phyloP scores from a whole-genome alignment of 768 basidiomycete species.

The Daedaleopsis nitida region DNA sequence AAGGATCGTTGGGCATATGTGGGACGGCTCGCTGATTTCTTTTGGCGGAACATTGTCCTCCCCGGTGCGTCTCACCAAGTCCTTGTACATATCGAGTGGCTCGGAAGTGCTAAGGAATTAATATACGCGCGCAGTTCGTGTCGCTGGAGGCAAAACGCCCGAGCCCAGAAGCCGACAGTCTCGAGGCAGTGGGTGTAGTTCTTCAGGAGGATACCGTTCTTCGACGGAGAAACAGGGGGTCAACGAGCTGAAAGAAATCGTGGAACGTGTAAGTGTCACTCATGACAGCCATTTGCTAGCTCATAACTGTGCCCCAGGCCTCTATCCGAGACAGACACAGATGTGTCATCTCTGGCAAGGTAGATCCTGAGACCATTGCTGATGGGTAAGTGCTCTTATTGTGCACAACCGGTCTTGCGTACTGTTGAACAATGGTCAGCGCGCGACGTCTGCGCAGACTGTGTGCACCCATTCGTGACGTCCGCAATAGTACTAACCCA shows the following conservation, averaged over 20 bases:
- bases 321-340: conserved; percentile 8
- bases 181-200: conserved; percentile 6
- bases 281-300: not conserved
- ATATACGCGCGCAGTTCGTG: conserved; percentile 10
- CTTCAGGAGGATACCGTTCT: conserved; percentile 7
- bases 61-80: conserved; percentile 1
- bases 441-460: too few species aligned
- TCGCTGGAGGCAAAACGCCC: conserved; percentile 14
- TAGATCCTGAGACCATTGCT: conserved; percentile 14
- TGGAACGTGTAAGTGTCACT: conserved; percentile 2
- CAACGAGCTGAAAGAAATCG: conserved; percentile 12
- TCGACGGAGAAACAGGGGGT: conserved; percentile 8
- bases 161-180: conserved; percentile 14
- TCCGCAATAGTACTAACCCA: too few species aligned
- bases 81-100: too few species aligned
- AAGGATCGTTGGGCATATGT: conserved; percentile 7
- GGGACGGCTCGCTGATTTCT: conserved; percentile 13
- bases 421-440: too few species aligned
- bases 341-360: conserved; percentile 15
- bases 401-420: too few species aligned
- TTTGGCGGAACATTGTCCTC: conserved; percentile 17
- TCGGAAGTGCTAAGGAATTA: too few species aligned
- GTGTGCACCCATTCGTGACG: too few species aligned
- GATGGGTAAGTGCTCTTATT: conserved; percentile 16
- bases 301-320: not conserved